These are phyloP conservation scores for Pseudocercospora macadamiae DNA, from an alignment of 2,329 filamentous ascomycete genomes.

Conservation along the genomic window DNA sequence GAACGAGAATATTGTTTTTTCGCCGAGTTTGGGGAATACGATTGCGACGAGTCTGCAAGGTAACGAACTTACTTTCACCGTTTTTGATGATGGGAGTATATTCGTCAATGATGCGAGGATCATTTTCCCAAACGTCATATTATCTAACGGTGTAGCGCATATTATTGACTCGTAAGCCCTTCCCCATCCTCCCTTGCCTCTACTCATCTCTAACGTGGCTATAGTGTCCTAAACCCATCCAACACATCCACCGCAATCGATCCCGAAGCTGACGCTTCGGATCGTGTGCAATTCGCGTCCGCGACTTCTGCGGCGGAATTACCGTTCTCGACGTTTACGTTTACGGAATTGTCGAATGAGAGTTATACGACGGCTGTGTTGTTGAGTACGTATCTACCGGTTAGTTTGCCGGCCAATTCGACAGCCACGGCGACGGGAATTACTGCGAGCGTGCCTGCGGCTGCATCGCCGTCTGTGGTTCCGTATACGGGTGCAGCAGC, in stretches of 20 bases:
- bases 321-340: neutral
- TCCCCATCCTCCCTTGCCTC: too few relatives aligned
- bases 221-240: neutral
- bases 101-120: slow-evolving; percentile 6
- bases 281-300: neutral
- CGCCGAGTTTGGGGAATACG: neutral
- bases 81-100: neutral
- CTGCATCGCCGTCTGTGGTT: too few relatives aligned
- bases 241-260: too few relatives aligned
- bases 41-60: neutral
- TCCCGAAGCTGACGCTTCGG: neutral
- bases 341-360: neutral
- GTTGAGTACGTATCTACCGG: neutral
- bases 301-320: neutral
- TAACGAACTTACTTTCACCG: neutral
- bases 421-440: neutral
- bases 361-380: neutral
- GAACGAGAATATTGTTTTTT: slow-evolving; percentile 2
- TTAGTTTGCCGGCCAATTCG: neutral
- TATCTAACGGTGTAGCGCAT: slow-evolving; percentile 5
- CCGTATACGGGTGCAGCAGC: neutral
- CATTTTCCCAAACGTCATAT: slow-evolving; percentile 6
- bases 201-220: too few relatives aligned
- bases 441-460: neutral
- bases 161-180: slow-evolving; percentile 2